phyloP scores from a whole-genome alignment of 495 filamentous ascomycete genomes.

The Penicillium fimorum region DNA sequence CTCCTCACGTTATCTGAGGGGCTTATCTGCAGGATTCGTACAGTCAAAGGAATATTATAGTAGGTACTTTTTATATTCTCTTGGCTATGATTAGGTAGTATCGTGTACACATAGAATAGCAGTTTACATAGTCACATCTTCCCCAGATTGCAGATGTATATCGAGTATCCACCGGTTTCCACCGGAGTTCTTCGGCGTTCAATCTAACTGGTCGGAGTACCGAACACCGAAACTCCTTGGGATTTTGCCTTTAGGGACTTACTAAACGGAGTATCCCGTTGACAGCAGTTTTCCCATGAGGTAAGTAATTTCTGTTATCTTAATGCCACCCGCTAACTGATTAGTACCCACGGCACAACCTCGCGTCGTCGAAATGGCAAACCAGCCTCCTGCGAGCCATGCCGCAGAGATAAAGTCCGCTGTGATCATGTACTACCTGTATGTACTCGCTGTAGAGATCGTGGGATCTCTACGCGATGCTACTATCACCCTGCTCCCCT shows the following conservation, averaged over 20 bases:
- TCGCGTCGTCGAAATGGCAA: slow-evolving; percentile 46
- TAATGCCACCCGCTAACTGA: neutral
- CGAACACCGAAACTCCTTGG: slow-evolving; percentile 17
- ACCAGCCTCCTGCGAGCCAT: slow-evolving; percentile 48
- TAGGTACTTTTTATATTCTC: neutral
- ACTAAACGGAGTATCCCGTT: neutral
- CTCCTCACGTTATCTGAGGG: slow-evolving; percentile 29
- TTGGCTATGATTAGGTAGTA: slow-evolving; percentile 4
- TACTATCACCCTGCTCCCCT: slow-evolving; percentile 44
- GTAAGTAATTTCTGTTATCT: neutral
- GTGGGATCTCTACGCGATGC: slow-evolving; percentile 27
- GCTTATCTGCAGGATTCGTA: slow-evolving; percentile 20
- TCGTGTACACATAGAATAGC: slow-evolving; percentile 8
- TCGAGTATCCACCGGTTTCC: slow-evolving; percentile 12
- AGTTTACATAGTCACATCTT: neutral
- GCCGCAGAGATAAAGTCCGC: slow-evolving; percentile 46
- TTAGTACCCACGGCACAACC: slow-evolving; percentile 11
- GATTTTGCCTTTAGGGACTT: neutral
- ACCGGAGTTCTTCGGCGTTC: slow-evolving; percentile 24
- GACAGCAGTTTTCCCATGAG: slow-evolving; percentile 4
- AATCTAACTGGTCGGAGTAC: slow-evolving; percentile 6
- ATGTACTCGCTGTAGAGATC: slow-evolving; percentile 30
- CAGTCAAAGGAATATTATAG: neutral
- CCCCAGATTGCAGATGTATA: neutral
- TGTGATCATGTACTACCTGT: slow-evolving; percentile 43